Base-by-base conservation (phyloP, 2,329 filamentous ascomycete species). In the Fusarium sp. region DNA sequence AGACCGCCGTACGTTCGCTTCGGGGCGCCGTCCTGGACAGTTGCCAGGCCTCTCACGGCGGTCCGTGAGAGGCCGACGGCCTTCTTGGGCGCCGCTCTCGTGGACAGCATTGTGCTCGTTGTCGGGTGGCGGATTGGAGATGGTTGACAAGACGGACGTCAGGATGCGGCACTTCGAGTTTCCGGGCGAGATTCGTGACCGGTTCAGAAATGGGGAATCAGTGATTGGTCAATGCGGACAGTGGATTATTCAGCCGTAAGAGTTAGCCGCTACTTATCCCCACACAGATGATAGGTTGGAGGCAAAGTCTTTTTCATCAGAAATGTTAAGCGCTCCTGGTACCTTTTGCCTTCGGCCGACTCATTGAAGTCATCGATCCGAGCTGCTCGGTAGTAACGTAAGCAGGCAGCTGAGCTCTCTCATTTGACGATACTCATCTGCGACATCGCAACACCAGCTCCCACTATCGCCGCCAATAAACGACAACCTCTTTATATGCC, bases 1-100 rank as follows among this genome's bases (percentile, higher is more conserved):
- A 99, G 90, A 68, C 95, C 95, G 80, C 97, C 95, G 85, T 97
- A 94, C 76, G 90, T 89, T 78, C 90, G 91, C 84, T 93, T 92
- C 61, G 92, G 88, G 73, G 90, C 85, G 79, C 88, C 88, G 84
- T 95, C 93, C 83, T 94, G 92, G 78, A 95, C 93, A 71, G 94
- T 95, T 80, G 94, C 94, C 86, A 98, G 93, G 78, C 89, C 89
- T 83, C 96, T 92, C 77, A 86, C 84, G 80, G 84, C 81, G 75
- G 84, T 83, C 79, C 83, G 82, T 79, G 85, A 85, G 79, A 84
- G 81, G 74, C 74, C 81, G 74, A 81, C 82, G 72, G 80, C 82
- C 80, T 81, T 81, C 70, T 76, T 81, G 61, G 83, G 81, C 78
- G 83, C 82, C 79, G 83, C 80, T 83, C 82, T 83, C 77, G 83